phyloP scores from a whole-genome alignment of 225 moss, liverwort and hornwort genomes.

The Pleurozium schreberi region DNA sequence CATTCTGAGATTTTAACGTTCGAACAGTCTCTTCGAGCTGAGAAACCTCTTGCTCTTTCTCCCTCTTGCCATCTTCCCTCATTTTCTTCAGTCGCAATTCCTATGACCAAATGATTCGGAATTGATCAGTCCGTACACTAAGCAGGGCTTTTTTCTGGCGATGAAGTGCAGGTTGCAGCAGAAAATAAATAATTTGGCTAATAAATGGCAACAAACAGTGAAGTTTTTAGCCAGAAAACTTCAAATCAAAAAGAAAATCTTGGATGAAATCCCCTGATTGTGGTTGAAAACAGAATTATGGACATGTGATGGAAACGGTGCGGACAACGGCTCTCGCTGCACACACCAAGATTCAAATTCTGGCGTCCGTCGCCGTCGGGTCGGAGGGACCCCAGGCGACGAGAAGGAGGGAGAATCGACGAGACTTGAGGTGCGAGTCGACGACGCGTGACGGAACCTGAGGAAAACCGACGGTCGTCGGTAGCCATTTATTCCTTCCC shows the following conservation, averaged over 20 bases:
- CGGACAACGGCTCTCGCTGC: slow-evolving; percentile 1
- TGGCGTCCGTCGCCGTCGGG: not conserved
- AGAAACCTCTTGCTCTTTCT: slow-evolving; percentile 38
- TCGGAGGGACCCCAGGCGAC: not conserved
- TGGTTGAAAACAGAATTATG: too few species aligned
- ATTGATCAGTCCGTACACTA: not conserved
- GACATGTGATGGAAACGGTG: not conserved
- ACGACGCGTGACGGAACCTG: not conserved
- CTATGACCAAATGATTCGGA: slow-evolving; percentile 1
- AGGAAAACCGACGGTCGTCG: not conserved
- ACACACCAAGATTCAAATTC: slow-evolving; percentile 10
- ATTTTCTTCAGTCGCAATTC: slow-evolving; percentile 46
- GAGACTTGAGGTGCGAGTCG: not conserved
- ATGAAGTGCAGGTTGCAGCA: too few species aligned
- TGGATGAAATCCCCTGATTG: too few species aligned
- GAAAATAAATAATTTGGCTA: too few species aligned
- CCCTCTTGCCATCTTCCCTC: slow-evolving; percentile 50
- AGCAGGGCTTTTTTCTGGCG: too few species aligned
- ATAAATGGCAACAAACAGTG: too few species aligned
- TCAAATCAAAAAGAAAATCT: too few species aligned
- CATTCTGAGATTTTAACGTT: slow-evolving; percentile 32
- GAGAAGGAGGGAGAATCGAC: not conserved
- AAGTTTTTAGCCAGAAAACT: too few species aligned
- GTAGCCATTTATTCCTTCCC: not conserved
- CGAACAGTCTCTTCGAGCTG: slow-evolving; percentile 36